Evolutionary conservation across 2,329 filamentous ascomycete genomes (phyloP).

Genomic region (Triangularia setosa): DNA sequence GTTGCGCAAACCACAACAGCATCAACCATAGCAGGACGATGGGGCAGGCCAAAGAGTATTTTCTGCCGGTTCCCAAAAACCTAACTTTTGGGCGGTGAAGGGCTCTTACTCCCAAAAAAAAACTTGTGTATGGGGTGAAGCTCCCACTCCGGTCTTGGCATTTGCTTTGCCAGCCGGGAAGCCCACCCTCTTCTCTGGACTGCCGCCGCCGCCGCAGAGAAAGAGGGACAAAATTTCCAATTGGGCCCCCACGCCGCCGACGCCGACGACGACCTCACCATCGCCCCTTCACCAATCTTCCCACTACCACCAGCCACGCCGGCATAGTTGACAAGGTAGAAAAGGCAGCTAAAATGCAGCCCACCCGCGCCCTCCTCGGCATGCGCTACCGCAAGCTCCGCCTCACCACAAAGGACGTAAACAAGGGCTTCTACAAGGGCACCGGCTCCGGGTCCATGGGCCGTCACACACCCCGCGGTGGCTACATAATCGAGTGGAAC

Average conservation of each 20-base stretch:
- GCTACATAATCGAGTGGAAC: conserved; percentile 76
- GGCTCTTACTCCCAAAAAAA: not conserved
- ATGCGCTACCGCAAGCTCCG: conserved; percentile 65
- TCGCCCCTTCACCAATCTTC: not conserved
- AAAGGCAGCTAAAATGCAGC: conserved; percentile 51
- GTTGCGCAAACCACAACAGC: not conserved
- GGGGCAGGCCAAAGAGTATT: conserved; percentile 6
- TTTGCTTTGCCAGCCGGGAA: not conserved
- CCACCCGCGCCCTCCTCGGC: conserved; percentile 63
- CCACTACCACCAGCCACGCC: not conserved
- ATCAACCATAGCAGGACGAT: not conserved
- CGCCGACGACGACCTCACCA: not conserved
- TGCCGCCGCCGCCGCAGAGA: no score
- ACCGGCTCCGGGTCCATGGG: conserved; percentile 87
- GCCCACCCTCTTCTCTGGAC: no score
- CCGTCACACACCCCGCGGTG: conserved; percentile 75
- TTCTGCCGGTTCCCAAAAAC: conserved; percentile 20
- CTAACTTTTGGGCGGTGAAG: conserved; percentile 26
- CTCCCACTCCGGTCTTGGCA: not conserved
- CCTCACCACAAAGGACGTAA: conserved; percentile 89
- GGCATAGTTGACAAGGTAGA: not conserved
- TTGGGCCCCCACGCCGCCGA: not conserved
- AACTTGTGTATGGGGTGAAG: not conserved
- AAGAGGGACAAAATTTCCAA: conserved; percentile 4
- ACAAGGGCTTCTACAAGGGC: conserved; percentile 96